A percentile compares a stretch with the other conserved stretches of the same genome.
These are phyloP conservation scores for Sarocladium kiliense DNA, from an alignment of 2,329 filamentous ascomycete genomes.

Conservation along the genomic window DNA sequence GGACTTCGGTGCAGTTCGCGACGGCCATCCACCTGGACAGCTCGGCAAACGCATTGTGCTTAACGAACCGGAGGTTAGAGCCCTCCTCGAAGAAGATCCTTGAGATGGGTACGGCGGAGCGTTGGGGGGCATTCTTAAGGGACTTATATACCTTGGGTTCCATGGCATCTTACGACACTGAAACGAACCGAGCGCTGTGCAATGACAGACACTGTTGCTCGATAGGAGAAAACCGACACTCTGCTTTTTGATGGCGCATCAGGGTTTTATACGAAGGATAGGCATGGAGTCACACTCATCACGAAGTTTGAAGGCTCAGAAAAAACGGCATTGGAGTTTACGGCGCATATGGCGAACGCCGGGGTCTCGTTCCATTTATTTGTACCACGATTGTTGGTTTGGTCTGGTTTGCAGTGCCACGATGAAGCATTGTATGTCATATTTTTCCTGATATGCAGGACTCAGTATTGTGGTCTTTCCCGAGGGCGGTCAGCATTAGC, in stretches of 20 bases:
- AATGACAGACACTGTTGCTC: background rate
- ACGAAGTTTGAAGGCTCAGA: background rate
- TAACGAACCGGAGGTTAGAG: constrained; percentile 50
- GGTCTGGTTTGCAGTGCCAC: too few relatives aligned
- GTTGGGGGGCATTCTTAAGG: background rate
- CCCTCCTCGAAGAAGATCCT: constrained; percentile 41
- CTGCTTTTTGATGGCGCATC: background rate
- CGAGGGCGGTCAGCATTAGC: background rate
- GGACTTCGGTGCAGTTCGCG: constrained; percentile 90
- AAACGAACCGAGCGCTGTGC: background rate
- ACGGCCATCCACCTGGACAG: constrained; percentile 72
- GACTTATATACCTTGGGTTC: background rate
- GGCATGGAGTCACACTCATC: background rate
- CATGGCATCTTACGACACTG: background rate
- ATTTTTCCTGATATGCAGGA: background rate
- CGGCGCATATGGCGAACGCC: background rate
- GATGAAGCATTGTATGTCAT: background rate
- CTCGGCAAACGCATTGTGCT: constrained; percentile 74
- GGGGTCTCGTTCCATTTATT: background rate
- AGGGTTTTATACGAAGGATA: background rate
- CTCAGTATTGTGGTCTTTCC: background rate
- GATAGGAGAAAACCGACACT: background rate
- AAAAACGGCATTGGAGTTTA: constrained; percentile 2
- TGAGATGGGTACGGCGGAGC: constrained; percentile 11
- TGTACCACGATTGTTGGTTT: background rate